Percentiles rank a stretch among this genome's conserved stretches.
Conservation (phyloP, 306 rosid species). For the Castanopsis chinensis region DNA sequence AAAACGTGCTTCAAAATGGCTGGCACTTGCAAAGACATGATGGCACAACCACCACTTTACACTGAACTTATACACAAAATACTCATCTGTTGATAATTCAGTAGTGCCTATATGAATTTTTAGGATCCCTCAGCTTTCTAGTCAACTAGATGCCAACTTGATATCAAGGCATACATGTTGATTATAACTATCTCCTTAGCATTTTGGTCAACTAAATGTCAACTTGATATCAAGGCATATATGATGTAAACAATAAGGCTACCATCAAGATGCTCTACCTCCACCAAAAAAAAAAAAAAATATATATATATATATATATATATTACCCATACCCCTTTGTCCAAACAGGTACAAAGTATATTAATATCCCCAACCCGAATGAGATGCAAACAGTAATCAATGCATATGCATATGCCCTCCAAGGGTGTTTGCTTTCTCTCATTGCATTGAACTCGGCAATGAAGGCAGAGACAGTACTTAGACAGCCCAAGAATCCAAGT, state of each 20-base stretch:
- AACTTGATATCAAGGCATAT: neutral
- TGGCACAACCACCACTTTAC: no score
- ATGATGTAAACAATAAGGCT: neutral
- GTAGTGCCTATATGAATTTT: no score
- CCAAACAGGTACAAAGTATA: constrained; percentile 74
- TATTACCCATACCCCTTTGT: constrained; percentile 35
- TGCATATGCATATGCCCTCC: constrained; percentile 77
- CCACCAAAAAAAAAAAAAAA: no score
- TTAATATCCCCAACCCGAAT: constrained; percentile 55
- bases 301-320: no score
- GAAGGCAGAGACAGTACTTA: constrained; percentile 85
- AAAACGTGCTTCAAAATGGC: no score
- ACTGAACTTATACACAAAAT: no score
- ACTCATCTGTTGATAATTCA: no score
- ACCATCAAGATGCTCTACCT: neutral
- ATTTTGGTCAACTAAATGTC: neutral
- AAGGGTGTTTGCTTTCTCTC: constrained; percentile 63
- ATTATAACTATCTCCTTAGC: no score
- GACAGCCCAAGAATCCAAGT: constrained; percentile 73
- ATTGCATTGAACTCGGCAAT: constrained; percentile 79
- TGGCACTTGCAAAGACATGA: no score
- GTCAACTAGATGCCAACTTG: no score
- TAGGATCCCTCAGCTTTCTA: no score
- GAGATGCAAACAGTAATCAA: constrained; percentile 53
- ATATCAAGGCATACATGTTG: no score